A percentile compares a stretch with the other conserved stretches of the same genome.
These are phyloP conservation scores for Digitaria exilis DNA, from an alignment of 202 grass and related monocot species.

Conservation along the genomic window DNA sequence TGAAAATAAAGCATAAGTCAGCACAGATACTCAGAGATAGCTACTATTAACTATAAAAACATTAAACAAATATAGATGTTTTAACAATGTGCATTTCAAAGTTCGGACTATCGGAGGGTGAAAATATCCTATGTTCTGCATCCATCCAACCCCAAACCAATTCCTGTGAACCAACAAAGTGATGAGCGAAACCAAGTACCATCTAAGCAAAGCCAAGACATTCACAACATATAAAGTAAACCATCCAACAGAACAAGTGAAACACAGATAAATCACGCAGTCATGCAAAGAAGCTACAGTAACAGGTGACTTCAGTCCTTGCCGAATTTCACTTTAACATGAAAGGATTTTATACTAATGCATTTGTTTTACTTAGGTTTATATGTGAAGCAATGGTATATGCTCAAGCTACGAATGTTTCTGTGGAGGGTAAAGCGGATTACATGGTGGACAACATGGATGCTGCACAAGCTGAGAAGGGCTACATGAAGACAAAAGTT, in stretches of 20 bases:
- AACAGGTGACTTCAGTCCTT: neutral
- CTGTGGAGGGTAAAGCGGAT: neutral
- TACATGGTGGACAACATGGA: neutral
- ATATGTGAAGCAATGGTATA: neutral
- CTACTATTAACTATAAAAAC: neutral
- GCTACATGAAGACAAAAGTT: neutral
- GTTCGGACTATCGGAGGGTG: neutral
- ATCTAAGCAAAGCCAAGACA: neutral
- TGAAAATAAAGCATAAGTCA: neutral
- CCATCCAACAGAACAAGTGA: neutral
- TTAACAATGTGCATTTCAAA: neutral
- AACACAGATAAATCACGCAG: neutral
- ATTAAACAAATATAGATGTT: neutral
- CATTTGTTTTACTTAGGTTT: neutral
- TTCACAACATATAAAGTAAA: neutral
- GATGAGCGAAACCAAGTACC: neutral
- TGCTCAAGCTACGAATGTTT: neutral
- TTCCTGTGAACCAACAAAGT: neutral
- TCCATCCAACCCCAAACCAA: neutral
- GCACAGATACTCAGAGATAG: slow-evolving; percentile 12
- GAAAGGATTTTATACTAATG: neutral
- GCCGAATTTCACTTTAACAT: neutral
- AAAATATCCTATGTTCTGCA: neutral
- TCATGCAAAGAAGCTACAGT: neutral
- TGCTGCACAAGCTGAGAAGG: neutral